Evolutionary conservation across 2,329 filamentous ascomycete genomes (phyloP).

Genomic region (Coniochaeta hoffmannii): DNA sequence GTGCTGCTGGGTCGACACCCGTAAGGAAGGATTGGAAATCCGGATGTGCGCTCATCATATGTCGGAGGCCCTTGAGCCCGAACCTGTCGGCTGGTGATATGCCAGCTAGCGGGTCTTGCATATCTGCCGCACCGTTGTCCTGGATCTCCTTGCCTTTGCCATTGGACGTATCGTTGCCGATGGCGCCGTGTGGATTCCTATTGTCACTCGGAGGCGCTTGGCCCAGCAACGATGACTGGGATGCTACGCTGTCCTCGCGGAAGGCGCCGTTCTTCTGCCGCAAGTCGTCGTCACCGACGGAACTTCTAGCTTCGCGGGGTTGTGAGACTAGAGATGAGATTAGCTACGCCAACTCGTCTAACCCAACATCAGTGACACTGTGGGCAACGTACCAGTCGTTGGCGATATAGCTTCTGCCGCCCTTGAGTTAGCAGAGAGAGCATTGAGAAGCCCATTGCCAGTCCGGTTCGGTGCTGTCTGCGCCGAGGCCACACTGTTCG

Average conservation of each 20-base stretch:
- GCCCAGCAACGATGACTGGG: slow-evolving; percentile 24
- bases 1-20: slow-evolving; percentile 48
- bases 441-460: slow-evolving; percentile 57
- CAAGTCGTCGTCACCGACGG: slow-evolving; percentile 32
- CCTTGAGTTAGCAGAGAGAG: slow-evolving; percentile 52
- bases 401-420: slow-evolving; percentile 42
- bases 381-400: slow-evolving; percentile 24
- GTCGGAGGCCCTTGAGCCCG: slow-evolving; percentile 56
- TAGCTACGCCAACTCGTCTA: slow-evolving; percentile 13
- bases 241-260: slow-evolving; percentile 32
- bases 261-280: slow-evolving; percentile 37
- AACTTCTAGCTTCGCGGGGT: slow-evolving; percentile 34
- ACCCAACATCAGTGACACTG: slow-evolving; percentile 17
- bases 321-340: slow-evolving; percentile 27
- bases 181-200: slow-evolving; percentile 36
- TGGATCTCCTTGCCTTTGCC: slow-evolving; percentile 33
- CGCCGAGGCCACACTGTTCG: slow-evolving; percentile 32
- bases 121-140: slow-evolving; percentile 28
- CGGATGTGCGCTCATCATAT: slow-evolving; percentile 56
- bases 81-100: slow-evolving; percentile 58
- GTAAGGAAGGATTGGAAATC: slow-evolving; percentile 55
- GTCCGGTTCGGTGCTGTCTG: slow-evolving; percentile 31
- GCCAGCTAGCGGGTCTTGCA: slow-evolving; percentile 51
- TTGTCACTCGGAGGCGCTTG: slow-evolving; percentile 26
- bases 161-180: slow-evolving; percentile 34